Evolutionary conservation across 768 basidiomycete genomes (phyloP).

Genomic region (Xanthoconium purpureum): DNA sequence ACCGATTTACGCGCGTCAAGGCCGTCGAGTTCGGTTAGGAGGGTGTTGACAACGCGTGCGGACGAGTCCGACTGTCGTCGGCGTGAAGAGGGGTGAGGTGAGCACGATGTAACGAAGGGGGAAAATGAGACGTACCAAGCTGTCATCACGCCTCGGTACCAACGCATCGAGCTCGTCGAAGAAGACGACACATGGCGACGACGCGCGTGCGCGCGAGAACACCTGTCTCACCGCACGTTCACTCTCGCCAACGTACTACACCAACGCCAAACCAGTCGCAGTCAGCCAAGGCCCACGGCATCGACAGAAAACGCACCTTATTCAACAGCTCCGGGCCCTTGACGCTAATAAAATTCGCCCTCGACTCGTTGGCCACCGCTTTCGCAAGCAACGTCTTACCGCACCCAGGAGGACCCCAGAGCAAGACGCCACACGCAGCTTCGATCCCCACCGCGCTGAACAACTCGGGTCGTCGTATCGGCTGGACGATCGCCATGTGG

Average conservation of each 20-base stretch:
- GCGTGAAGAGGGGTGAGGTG: not conserved
- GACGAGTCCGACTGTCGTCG: conserved; percentile 74
- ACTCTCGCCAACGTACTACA: conserved; percentile 94
- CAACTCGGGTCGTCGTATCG: conserved; percentile 84
- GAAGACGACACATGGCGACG: conserved; percentile 92
- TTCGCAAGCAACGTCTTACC: conserved; percentile 98
- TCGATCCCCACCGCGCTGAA: conserved; percentile 88
- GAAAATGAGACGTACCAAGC: conserved; percentile 52
- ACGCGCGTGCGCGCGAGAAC: conserved; percentile 90
- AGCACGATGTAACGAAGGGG: not conserved
- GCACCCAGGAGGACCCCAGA: conserved; percentile 99
- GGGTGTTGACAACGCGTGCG: conserved; percentile 85
- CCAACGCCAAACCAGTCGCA: not conserved
- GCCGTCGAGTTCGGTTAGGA: conserved; percentile 91
- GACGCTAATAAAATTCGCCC: conserved; percentile 96
- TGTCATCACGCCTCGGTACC: conserved; percentile 87
- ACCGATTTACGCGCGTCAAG: conserved; percentile 83
- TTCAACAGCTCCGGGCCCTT: conserved; percentile 97
- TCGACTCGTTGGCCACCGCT: conserved; percentile 93
- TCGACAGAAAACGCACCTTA: conserved; percentile 57
- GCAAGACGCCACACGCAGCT: conserved; percentile 86
- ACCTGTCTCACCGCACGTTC: conserved; percentile 93
- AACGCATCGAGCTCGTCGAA: conserved; percentile 94
- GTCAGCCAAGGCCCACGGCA: conserved; percentile 1
- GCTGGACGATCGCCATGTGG: conserved; percentile 97